phyloP scores from a whole-genome alignment of 768 basidiomycete species.

The Amanita pseudoporphyria region DNA sequence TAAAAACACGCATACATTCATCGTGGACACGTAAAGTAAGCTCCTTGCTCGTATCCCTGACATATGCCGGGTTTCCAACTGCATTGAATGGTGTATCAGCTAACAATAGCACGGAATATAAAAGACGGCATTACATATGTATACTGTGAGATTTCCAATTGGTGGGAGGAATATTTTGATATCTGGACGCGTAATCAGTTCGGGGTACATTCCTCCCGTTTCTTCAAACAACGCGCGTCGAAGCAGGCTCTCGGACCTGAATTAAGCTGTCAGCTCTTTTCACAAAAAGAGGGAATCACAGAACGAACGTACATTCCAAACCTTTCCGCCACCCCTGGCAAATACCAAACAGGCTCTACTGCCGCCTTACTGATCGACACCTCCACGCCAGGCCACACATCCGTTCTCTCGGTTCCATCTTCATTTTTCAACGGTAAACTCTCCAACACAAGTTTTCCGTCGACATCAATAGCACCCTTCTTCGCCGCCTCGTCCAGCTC shows the following conservation, averaged over 20 bases:
- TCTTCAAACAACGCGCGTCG: conserved; percentile 94
- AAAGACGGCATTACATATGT: conserved; percentile 56
- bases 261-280: not conserved
- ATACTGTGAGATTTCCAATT: conserved; percentile 85
- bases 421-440: conserved; percentile 53
- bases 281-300: not conserved
- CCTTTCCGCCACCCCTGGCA: conserved; percentile 90
- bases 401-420: conserved; percentile 44
- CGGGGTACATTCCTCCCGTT: conserved; percentile 93
- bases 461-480: conserved; percentile 62
- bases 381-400: conserved; percentile 71
- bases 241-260: conserved; percentile 72
- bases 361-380: conserved; percentile 87
- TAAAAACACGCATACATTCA: conserved; percentile 43
- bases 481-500: conserved; percentile 81
- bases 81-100: not conserved
- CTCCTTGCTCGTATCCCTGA: conserved; percentile 68
- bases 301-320: conserved; percentile 68
- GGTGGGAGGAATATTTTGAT: conserved; percentile 95
- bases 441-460: conserved; percentile 75
- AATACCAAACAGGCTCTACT: conserved; percentile 93
- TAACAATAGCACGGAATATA: not conserved
- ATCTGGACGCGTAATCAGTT: conserved; percentile 90
- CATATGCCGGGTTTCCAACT: conserved; percentile 80
- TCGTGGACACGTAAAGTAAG: conserved; percentile 88